Conservation (phyloP, 225 moss, liverwort and hornwort genomes). For the Sphagnum contortum region DNA sequence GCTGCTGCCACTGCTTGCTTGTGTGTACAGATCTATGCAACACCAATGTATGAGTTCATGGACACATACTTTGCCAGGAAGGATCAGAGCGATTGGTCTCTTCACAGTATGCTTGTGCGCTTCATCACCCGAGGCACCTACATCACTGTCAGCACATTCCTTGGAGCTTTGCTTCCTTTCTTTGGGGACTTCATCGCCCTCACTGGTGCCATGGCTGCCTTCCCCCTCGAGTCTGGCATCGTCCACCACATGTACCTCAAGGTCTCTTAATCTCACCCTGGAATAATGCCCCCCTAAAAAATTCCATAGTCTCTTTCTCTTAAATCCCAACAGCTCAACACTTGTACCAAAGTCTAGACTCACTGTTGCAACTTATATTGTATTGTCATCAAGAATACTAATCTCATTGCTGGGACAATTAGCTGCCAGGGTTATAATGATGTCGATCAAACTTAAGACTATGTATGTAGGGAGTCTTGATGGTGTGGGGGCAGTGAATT, state of each 20-base stretch:
- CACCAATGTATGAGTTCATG: slow-evolving; percentile 38
- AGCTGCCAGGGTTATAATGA: too few relatives aligned
- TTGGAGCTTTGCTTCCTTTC: slow-evolving; percentile 30
- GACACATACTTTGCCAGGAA: slow-evolving; percentile 18
- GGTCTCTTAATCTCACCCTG: slow-evolving; percentile 7
- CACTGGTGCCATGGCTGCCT: slow-evolving; percentile 35
- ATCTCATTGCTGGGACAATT: too few relatives aligned
- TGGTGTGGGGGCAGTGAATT: too few relatives aligned
- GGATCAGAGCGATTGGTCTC: slow-evolving; percentile 25
- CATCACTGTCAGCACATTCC: slow-evolving; percentile 24
- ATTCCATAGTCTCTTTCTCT: too few relatives aligned
- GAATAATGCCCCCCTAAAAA: too few relatives aligned
- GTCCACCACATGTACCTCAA: slow-evolving; percentile 46
- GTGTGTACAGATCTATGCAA: slow-evolving; percentile 20
- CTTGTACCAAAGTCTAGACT: too few relatives aligned
- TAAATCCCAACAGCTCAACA: too few relatives aligned
- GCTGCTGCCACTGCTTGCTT: background rate
- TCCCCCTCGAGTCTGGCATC: slow-evolving; percentile 23
- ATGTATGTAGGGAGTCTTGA: too few relatives aligned
- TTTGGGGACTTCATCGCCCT: slow-evolving; percentile 42
- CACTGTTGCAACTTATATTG: too few relatives aligned
- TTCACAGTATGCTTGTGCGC: slow-evolving; percentile 17
- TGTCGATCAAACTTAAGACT: too few relatives aligned
- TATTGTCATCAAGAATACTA: too few relatives aligned
- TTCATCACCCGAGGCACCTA: slow-evolving; percentile 17